Percentiles rank a stretch among this genome's conserved stretches.
phyloP scores from a whole-genome alignment of 768 basidiomycete genomes.

The Gelatoporia subvermispora region DNA sequence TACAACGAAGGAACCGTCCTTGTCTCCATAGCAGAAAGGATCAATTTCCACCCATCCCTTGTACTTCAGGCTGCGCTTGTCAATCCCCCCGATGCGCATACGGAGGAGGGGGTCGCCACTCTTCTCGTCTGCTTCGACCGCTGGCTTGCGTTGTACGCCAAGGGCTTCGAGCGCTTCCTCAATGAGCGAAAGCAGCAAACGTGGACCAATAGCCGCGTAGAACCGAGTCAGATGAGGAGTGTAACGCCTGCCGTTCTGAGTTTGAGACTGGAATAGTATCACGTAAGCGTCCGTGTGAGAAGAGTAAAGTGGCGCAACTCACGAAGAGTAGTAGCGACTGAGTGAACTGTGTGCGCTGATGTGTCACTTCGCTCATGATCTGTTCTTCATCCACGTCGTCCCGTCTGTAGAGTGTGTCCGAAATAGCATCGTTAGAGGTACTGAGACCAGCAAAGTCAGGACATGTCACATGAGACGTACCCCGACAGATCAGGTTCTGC shows the following conservation, averaged over 20 bases:
- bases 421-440: not conserved
- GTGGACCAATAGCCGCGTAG: constrained; percentile 58
- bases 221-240: constrained; percentile 78
- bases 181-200: constrained; percentile 47
- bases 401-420: constrained; percentile 12
- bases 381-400: constrained; percentile 53
- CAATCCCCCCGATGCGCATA: constrained; percentile 65
- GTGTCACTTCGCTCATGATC: constrained; percentile 52
- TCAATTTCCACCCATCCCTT: constrained; percentile 78
- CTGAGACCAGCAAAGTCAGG: not conserved
- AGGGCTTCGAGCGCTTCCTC: constrained; percentile 46
- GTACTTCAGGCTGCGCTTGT: constrained; percentile 56
- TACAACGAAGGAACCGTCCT: constrained; percentile 58
- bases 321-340: constrained; percentile 81
- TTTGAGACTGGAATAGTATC: constrained; percentile 59
- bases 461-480: constrained; percentile 23
- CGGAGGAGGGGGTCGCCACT: constrained; percentile 5
- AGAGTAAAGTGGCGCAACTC: constrained; percentile 25
- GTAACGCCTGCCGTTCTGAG: constrained; percentile 64
- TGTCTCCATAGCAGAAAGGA: constrained; percentile 43
- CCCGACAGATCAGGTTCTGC: constrained; percentile 50
- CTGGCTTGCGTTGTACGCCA: constrained; percentile 46
- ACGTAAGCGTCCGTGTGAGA: not conserved
- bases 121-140: constrained; percentile 18
- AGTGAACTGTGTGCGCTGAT: constrained; percentile 64